phyloP scores from a whole-genome alignment of 129 eudicot species.

The Rutidosis leptorrhynchoides region DNA sequence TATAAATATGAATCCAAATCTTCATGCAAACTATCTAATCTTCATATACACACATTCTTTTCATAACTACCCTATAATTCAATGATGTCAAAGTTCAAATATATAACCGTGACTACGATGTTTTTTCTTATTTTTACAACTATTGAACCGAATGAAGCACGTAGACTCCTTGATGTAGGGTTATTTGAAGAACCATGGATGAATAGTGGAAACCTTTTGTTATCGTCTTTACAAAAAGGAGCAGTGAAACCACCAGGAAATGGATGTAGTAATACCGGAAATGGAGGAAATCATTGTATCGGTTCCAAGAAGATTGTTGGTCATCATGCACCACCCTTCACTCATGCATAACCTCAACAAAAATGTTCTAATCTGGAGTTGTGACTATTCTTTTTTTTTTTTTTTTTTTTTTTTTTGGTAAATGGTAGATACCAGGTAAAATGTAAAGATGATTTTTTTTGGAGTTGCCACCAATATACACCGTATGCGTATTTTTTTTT shows the following conservation, averaged over 20 bases:
- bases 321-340: slow-evolving; percentile 8
- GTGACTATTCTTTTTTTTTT: no score
- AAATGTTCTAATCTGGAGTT: background rate
- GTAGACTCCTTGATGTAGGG: slow-evolving; percentile 25
- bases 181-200: slow-evolving; percentile 8
- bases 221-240: slow-evolving; percentile 16
- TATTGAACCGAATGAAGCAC: slow-evolving; percentile 18
- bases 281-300: slow-evolving; percentile 20
- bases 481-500: no score
- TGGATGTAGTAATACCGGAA: slow-evolving; percentile 23
- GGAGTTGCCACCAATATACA: no score
- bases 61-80: background rate
- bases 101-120: background rate
- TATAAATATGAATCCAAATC: background rate
- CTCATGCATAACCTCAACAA: background rate
- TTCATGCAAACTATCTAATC: background rate
- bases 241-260: slow-evolving; percentile 22
- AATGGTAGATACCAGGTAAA: no score
- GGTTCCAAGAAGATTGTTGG: slow-evolving; percentile 28
- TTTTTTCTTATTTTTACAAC: background rate
- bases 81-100: background rate
- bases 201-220: slow-evolving; percentile 10
- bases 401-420: no score
- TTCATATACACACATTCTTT: background rate
- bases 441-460: no score